Conservation (phyloP, 768 basidiomycete species). For the Melanogaster broomeanus region DNA sequence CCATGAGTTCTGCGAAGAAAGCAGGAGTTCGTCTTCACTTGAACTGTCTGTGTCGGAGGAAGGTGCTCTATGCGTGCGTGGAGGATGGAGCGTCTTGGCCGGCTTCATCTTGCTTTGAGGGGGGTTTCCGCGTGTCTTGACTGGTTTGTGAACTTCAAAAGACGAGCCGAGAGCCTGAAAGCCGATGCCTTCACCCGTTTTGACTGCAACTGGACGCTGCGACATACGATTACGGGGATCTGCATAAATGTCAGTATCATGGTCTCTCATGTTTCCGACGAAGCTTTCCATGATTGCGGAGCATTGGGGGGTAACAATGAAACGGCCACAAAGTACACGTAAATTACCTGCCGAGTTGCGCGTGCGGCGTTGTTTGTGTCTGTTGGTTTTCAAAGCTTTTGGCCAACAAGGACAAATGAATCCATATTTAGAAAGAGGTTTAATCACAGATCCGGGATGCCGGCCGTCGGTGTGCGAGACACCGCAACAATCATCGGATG, state of each 20-base stretch:
- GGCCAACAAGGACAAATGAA: conserved; percentile 21
- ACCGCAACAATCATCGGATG: too few species aligned
- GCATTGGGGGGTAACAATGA: background rate
- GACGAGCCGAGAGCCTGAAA: conserved; percentile 28
- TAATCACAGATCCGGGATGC: too few species aligned
- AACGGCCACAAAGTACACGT: background rate
- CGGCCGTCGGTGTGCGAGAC: too few species aligned
- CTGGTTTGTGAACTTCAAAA: conserved; percentile 9
- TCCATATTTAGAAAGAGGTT: background rate
- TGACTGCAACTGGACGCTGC: conserved; percentile 23
- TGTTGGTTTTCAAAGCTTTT: conserved; percentile 28
- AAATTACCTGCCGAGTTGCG: conserved; percentile 4
- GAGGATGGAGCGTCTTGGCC: background rate
- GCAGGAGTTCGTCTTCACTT: conserved; percentile 32
- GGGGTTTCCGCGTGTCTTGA: background rate
- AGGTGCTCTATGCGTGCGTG: background rate
- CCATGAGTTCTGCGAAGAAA: conserved; percentile 25
- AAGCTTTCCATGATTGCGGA: conserved; percentile 28
- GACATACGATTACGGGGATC: conserved; percentile 24
- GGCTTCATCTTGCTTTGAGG: conserved; percentile 13
- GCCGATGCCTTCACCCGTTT: conserved; percentile 25
- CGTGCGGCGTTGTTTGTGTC: conserved; percentile 30
- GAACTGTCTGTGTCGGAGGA: conserved; percentile 3
- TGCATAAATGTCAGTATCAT: conserved; percentile 1
- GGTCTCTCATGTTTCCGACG: background rate